Evolutionary conservation across 768 basidiomycete species (phyloP).

Genomic region (Favolaschia claudopus): DNA sequence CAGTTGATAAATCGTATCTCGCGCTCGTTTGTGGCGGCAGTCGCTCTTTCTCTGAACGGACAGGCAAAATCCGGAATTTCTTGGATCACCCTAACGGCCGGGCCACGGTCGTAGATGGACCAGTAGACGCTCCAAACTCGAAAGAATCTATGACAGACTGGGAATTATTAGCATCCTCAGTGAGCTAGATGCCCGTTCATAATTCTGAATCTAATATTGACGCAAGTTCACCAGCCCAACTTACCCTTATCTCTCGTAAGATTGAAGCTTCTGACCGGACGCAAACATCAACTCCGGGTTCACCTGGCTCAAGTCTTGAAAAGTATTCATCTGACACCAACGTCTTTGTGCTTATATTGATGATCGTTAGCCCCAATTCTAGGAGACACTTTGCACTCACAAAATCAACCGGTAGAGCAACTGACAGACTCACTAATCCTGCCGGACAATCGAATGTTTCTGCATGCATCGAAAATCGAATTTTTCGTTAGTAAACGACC

Average conservation of each 20-base stretch:
- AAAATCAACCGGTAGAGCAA: conserved; percentile 35
- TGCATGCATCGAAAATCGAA: conserved; percentile 67
- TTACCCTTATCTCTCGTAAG: conserved; percentile 64
- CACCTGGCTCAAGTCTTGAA: conserved; percentile 62
- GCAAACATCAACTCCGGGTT: conserved; percentile 77
- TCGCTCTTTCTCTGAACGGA: conserved; percentile 49
- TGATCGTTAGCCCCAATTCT: conserved; percentile 64
- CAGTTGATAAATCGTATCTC: conserved; percentile 65
- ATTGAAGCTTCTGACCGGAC: conserved; percentile 64
- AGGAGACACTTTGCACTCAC: conserved; percentile 64
- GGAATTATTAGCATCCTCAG: conserved; percentile 66
- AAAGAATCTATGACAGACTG: conserved; percentile 58
- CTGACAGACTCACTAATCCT: conserved; percentile 38
- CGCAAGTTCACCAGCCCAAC: conserved; percentile 37
- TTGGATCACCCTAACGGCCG: conserved; percentile 57
- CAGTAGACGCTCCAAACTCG: conserved; percentile 28
- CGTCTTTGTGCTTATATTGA: not conserved
- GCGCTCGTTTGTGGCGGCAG: conserved; percentile 66
- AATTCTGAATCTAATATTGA: conserved; percentile 10
- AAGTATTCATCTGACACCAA: conserved; percentile 37
- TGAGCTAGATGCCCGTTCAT: conserved; percentile 39
- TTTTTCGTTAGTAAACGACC: conserved; percentile 51
- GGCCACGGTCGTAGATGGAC: conserved; percentile 40
- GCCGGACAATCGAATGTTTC: conserved; percentile 58
- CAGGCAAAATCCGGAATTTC: conserved; percentile 50